Base-by-base conservation (phyloP, 371 early-diverging fungal species). In the Batkoa obscura region DNA sequence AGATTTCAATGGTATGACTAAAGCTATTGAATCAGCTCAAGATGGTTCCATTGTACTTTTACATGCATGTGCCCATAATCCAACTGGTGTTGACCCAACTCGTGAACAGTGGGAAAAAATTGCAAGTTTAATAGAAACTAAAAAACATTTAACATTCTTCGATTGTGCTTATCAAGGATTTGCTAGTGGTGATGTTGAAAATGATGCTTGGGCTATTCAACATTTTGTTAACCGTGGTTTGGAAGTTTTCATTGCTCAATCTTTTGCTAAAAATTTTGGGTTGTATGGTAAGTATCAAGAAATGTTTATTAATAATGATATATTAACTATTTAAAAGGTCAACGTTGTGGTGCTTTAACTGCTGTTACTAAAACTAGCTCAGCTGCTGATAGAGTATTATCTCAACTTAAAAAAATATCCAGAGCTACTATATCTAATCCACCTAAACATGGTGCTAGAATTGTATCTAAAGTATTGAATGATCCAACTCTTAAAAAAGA, bases 161-260 rank as follows among this genome's bases (percentile, higher is more conserved):
- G 96, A 96, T 67, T 88, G 84, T 65, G 96, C 96, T 48, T 96
- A 96, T 76, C 94, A 94, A 78, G 94, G 96, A 2, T 96, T 93
- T 63, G 94, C 94, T 41, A 86, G 85, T 17, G 96, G 96, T 43
- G 78, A 83, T 67, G 71, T 96, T 9, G 90, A 86, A 59, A 69
- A 75, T 47, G 96, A 96, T 68, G 92, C 93, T 13, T 81, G 74
- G 73, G 87, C 91, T 50, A 84, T 93, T 34, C 80, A 94, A 23
- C 81, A 85, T 68, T 95, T 94, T 75, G 88, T 83, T 6, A 70
- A 76, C 15, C 78, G 82, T 60, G 91, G 90, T 2, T 84, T 90
- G 57, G 94, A 93, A 67, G 60, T 90, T 57, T 77, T 94, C 52
- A 76, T 89, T 12, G 83, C 88, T 30, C 88, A 93, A 72, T 86